phyloP scores from a whole-genome alignment of 331 rosid species.

The Acacia concinna region DNA sequence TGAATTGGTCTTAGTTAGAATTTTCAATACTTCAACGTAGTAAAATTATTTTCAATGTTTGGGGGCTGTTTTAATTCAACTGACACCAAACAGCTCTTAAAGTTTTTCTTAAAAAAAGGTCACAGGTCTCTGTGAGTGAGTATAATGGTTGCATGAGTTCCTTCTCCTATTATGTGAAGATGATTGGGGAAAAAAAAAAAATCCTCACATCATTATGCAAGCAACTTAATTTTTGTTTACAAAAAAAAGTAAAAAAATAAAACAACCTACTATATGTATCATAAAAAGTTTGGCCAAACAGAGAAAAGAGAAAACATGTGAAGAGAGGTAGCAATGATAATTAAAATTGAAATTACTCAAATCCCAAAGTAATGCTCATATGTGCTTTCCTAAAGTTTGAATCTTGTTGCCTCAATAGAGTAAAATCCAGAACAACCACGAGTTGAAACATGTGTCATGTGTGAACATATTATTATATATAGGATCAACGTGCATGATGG shows the following conservation, averaged over 20 bases:
- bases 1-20: not conserved
- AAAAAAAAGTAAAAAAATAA: not conserved
- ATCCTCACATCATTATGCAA: no score
- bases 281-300: not conserved
- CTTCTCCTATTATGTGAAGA: no score
- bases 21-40: not conserved
- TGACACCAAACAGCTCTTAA: no score
- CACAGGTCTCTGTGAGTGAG: no score
- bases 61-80: no score
- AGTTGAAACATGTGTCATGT: not conserved
- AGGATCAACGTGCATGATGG: not conserved
- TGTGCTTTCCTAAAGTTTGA: not conserved
- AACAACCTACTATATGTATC: not conserved
- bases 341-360: not conserved
- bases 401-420: not conserved
- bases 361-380: not conserved
- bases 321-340: not conserved
- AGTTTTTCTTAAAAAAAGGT: no score
- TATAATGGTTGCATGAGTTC: no score
- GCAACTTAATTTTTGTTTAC: not conserved
- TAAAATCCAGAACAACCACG: not conserved
- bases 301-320: not conserved
- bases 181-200: no score
- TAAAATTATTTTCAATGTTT: not conserved
- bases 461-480: not conserved